Conservation (phyloP, 2,329 filamentous ascomycete species). For the Dactylellina leptospora region DNA sequence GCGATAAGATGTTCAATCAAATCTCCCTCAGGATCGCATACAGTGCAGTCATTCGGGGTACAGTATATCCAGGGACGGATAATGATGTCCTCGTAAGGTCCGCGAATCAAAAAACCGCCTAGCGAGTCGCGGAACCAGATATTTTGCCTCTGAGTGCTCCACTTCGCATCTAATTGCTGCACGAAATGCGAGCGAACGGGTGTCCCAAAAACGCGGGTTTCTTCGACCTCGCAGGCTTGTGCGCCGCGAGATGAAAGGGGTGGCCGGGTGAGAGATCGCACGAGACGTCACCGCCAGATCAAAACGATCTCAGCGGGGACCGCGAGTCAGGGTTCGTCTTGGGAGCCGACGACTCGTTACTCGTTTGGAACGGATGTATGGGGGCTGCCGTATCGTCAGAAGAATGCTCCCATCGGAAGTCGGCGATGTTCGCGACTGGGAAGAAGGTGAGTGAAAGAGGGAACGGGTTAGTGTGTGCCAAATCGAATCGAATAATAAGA, state of each 20-base stretch:
- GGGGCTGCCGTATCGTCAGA: not conserved
- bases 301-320: too few species aligned
- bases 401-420: conserved; percentile 42
- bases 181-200: conserved; percentile 3
- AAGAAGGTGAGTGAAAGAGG: conserved; percentile 6
- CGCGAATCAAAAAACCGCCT: conserved; percentile 14
- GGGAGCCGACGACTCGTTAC: conserved; percentile 38
- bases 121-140: conserved; percentile 1
- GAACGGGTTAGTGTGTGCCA: conserved; percentile 12
- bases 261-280: conserved; percentile 1
- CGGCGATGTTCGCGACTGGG: conserved; percentile 45
- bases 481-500: conserved; percentile 50
- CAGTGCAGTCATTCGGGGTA: not conserved
- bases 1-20: conserved; percentile 34
- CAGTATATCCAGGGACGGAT: not conserved
- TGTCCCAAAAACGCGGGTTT: conserved; percentile 30
- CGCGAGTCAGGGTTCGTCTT: conserved; percentile 46
- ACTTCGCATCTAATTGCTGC: conserved; percentile 22
- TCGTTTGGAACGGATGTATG: conserved; percentile 3
- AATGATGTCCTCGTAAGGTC: not conserved
- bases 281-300: conserved; percentile 34
- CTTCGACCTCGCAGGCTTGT: conserved; percentile 2
- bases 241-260: conserved; percentile 19
- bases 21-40: conserved; percentile 8
- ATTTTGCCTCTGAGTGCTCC: conserved; percentile 6